Evolutionary conservation across 2,329 filamentous ascomycete genomes (phyloP).

Genomic region (Colletotrichum australisinense): DNA sequence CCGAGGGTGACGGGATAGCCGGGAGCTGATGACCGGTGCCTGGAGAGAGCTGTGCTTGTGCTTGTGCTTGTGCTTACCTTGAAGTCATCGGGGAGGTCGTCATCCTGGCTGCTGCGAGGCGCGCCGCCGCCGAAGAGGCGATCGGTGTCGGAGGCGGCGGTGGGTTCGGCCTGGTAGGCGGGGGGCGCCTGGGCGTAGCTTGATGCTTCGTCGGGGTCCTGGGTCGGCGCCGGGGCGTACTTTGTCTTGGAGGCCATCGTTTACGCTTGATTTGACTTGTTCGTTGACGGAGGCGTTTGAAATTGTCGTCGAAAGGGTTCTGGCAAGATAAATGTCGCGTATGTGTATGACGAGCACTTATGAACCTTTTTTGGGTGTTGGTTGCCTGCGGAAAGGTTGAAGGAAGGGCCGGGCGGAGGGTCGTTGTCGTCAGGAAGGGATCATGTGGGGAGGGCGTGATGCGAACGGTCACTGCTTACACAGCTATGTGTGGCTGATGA

Average conservation of each 20-base stretch:
- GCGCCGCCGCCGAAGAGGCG: slow-evolving; percentile 73
- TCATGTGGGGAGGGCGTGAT: slow-evolving; percentile 33
- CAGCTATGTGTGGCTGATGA: slow-evolving; percentile 2
- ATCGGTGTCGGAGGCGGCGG: slow-evolving; percentile 63
- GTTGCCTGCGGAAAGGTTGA: slow-evolving; percentile 3
- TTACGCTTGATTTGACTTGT: background rate
- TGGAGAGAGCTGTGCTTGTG: background rate
- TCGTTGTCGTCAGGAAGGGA: slow-evolving; percentile 30
- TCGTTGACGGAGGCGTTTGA: background rate
- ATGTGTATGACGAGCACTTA: background rate
- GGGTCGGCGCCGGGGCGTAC: slow-evolving; percentile 85
- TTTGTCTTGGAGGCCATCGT: slow-evolving; percentile 81
- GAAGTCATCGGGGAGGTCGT: slow-evolving; percentile 94
- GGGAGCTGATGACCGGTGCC: background rate
- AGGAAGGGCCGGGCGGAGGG: background rate
- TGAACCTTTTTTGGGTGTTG: slow-evolving; percentile 21
- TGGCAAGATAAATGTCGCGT: background rate
- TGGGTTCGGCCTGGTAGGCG: slow-evolving; percentile 70
- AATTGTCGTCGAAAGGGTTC: background rate
- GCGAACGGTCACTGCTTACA: slow-evolving; percentile 12
- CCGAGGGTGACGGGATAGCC: background rate
- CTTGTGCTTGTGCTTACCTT: slow-evolving; percentile 66
- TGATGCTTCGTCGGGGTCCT: slow-evolving; percentile 84
- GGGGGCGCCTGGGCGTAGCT: slow-evolving; percentile 83
- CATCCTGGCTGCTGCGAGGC: slow-evolving; percentile 82